These are phyloP conservation scores for Thermoascus crustaceus DNA, from an alignment of 2,329 filamentous ascomycete genomes.

Conservation along the genomic window DNA sequence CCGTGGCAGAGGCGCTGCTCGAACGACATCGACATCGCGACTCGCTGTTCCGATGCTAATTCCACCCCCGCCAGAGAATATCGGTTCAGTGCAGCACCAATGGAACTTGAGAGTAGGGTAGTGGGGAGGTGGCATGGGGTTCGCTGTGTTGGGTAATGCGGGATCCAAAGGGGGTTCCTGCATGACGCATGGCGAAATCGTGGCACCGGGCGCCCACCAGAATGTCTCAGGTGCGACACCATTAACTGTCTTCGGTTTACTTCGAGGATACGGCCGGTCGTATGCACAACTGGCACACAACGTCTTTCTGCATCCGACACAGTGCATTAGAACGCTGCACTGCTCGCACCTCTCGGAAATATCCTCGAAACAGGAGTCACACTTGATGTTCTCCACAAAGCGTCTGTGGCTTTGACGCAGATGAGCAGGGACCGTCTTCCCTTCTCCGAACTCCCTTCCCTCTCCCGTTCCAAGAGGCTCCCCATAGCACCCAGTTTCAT, in stretches of 20 bases:
- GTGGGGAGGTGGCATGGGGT: slow-evolving; percentile 25
- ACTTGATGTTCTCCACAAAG: slow-evolving; percentile 47
- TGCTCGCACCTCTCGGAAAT: slow-evolving; percentile 53
- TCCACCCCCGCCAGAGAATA: slow-evolving; percentile 52
- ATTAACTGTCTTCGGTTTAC: slow-evolving; percentile 17
- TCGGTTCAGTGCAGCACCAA: slow-evolving; percentile 54
- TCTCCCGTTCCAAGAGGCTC: slow-evolving; percentile 47
- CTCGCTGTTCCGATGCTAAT: slow-evolving; percentile 49
- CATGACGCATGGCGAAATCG: slow-evolving; percentile 51
- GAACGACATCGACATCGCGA: slow-evolving; percentile 47
- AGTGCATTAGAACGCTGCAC: slow-evolving; percentile 55
- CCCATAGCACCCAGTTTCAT: slow-evolving; percentile 46
- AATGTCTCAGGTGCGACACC: slow-evolving; percentile 30
- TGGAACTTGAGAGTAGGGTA: slow-evolving; percentile 48
- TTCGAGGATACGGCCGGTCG: slow-evolving; percentile 43
- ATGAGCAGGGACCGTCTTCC: slow-evolving; percentile 48
- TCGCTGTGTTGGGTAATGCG: slow-evolving; percentile 22
- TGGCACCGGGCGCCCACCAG: slow-evolving; percentile 53
- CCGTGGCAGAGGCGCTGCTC: slow-evolving; percentile 49
- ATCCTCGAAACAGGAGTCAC: slow-evolving; percentile 45
- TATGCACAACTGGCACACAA: slow-evolving; percentile 54
- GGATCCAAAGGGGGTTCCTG: slow-evolving; percentile 38
- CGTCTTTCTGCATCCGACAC: slow-evolving; percentile 52
- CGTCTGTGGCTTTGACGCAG: slow-evolving; percentile 45
- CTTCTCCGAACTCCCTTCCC: slow-evolving; percentile 38